A percentile compares a stretch with the other conserved stretches of the same genome.
Evolutionary conservation across 192 early-diverging fungal species (phyloP).

Genomic region (Radiomyces spectabilis): DNA sequence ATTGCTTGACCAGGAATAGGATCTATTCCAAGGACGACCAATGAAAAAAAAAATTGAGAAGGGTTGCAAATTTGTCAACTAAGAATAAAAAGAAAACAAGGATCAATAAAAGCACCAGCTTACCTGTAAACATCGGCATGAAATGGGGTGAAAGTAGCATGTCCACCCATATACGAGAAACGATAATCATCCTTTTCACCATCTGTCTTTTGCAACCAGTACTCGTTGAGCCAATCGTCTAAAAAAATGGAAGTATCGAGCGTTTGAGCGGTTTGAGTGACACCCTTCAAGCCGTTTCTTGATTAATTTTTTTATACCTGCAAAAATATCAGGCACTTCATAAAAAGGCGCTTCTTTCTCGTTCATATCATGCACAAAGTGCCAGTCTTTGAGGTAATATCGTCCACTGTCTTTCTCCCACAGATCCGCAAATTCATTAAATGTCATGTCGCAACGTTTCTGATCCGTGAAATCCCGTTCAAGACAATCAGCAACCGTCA

Average conservation of each 20-base stretch:
- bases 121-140: conserved; percentile 70
- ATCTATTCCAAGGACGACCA: conserved; percentile 31
- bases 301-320: conserved; percentile 15
- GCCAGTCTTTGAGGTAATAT: conserved; percentile 68
- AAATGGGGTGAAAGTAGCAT: conserved; percentile 66
- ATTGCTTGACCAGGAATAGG: conserved; percentile 72
- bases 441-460: conserved; percentile 42
- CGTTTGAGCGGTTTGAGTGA: too few relatives aligned
- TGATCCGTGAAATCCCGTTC: conserved; percentile 56
- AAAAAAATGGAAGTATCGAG: conserved; percentile 4
- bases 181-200: conserved; percentile 75
- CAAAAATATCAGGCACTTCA: conserved; percentile 39
- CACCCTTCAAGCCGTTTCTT: too few relatives aligned
- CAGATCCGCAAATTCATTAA: conserved; percentile 44
- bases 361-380: conserved; percentile 50
- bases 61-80: too few relatives aligned
- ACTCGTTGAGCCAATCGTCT: conserved; percentile 70
- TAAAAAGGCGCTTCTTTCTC: conserved; percentile 33
- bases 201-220: conserved; percentile 41
- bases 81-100: not conserved
- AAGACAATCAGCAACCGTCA: conserved; percentile 57
- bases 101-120: not conserved
- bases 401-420: conserved; percentile 30
- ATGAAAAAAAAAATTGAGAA: too few relatives aligned
- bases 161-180: conserved; percentile 67